Percentiles rank a stretch among this genome's conserved stretches.
Evolutionary conservation across 75 land plant genomes (phyloP).

Genomic region (Adiantum capillusveneris): DNA sequence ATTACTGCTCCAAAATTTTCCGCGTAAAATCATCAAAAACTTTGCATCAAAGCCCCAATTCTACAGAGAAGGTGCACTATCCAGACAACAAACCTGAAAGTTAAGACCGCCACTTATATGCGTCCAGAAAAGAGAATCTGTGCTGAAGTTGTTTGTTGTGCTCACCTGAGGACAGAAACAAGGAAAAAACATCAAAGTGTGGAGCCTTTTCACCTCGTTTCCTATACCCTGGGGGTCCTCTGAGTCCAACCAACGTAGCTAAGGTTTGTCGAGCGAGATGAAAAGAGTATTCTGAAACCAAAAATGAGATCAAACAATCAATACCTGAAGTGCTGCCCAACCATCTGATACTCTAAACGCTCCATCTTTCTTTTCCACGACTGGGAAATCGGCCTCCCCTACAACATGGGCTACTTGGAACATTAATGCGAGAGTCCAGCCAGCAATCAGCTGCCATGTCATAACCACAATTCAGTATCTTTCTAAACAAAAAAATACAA

Average conservation of each 20-base stretch:
- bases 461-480: background rate
- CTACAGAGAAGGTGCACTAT: no score
- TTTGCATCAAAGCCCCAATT: no score
- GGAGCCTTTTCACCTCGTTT: no score
- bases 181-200: no score
- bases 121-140: conserved; percentile 19
- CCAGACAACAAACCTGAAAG: no score
- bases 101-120: conserved; percentile 23
- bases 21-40: no score
- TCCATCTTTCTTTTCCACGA: conserved; percentile 22
- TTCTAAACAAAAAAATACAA: background rate
- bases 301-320: no score
- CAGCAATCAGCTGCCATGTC: conserved; percentile 33
- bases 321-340: conserved; percentile 47
- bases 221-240: no score
- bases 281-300: no score
- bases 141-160: conserved; percentile 14
- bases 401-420: conserved; percentile 54
- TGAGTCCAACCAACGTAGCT: no score
- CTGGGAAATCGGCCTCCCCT: conserved; percentile 32
- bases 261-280: no score
- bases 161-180: conserved; percentile 12
- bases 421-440: conserved; percentile 40
- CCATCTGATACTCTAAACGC: conserved; percentile 25
- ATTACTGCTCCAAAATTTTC: no score